phyloP scores from a whole-genome alignment of 2,329 filamentous ascomycete genomes.

The Zopfia rhizophila region DNA sequence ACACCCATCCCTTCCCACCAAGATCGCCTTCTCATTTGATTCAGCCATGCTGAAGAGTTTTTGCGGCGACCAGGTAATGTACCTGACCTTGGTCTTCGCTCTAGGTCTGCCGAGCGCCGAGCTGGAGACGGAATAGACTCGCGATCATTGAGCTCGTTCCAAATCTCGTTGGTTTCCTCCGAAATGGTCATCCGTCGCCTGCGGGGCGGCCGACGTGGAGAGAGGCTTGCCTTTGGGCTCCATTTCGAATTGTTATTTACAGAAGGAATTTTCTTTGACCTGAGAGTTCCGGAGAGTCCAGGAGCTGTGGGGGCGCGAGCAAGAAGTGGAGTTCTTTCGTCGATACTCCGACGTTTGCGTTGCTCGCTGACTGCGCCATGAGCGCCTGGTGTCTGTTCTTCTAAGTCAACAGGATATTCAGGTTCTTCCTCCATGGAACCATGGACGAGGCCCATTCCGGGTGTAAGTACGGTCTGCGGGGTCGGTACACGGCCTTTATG shows the following conservation, averaged over 20 bases:
- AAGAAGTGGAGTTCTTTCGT: constrained; percentile 51
- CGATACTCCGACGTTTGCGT: constrained; percentile 35
- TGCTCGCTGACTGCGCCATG: constrained; percentile 40
- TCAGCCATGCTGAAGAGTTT: constrained; percentile 43
- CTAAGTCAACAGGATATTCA: constrained; percentile 38
- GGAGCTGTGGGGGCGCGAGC: constrained; percentile 47
- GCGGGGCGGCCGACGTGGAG: constrained; percentile 33
- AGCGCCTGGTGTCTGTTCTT: constrained; percentile 39
- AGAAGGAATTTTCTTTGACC: constrained; percentile 38
- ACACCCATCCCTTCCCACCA: constrained; percentile 46
- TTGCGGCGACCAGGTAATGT: constrained; percentile 42
- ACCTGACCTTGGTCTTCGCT: constrained; percentile 45
- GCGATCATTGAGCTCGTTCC: constrained; percentile 83
- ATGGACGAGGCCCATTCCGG: constrained; percentile 83
- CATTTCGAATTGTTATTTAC: constrained; percentile 24
- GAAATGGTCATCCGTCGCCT: constrained; percentile 61
- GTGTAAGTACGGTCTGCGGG: constrained; percentile 76
- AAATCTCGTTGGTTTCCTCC: constrained; percentile 81
- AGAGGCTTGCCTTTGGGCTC: constrained; percentile 38
- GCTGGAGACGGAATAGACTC: constrained; percentile 41
- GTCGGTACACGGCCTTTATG: constrained; percentile 51
- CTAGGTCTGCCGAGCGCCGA: constrained; percentile 42
- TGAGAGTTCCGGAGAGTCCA: constrained; percentile 28
- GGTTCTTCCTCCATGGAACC: constrained; percentile 69
- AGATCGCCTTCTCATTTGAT: constrained; percentile 47